Evolutionary conservation across 1,139 yeast species (phyloP), one percentile per base, ranked within the genome.

Genomic region (Diutina sp.): DNA sequence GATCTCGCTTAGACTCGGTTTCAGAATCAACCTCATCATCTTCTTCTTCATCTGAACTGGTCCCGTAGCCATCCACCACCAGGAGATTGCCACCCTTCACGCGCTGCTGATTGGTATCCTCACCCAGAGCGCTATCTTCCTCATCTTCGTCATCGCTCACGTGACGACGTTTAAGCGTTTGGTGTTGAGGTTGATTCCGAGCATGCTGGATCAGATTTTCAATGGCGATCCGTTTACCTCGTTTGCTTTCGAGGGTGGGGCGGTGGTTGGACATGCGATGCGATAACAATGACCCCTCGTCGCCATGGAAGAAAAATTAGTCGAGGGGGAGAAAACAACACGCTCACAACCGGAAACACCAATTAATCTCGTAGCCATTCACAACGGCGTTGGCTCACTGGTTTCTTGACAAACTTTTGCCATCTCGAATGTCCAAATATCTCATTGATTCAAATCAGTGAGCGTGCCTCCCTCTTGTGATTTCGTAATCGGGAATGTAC

Each of bases 161-260:
- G 25, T 46, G 25, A 18, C 51, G 51, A 8, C 53, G 41, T 18
- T 50, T 50, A 6, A 50, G 32, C 16, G 21, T n/a, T 16, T 50
- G n/a, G 12, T 50, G 53, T 16, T 50, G 53, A 9, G 53, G 41
- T 16, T 50, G 53, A 12, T 50, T 32, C 9, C 53, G 41, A 8
- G 53, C 53, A 50, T 50, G 53, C 16, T 50, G 53, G 32, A 50
- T 50, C 53, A 32, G 44, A 11, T 50, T 18, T 7, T 30, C 32
- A 6, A 50, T 16, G n/a, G 12, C 35, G 14, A 50, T 50, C 11
- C 35, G 28, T 16, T 50, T 50, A 4, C 53, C 53, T 32, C 44
- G 41, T 30, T 50, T 50, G 12, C 29, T 30, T 16, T 50, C 53
- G n/a, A 50, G 38, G 11, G 51, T 47, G 18, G 51, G 51, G 14